A percentile compares a stretch with the other conserved stretches of the same genome.
Evolutionary conservation across 2,329 filamentous ascomycete species (phyloP).

Genomic region (Fusarium sp.): DNA sequence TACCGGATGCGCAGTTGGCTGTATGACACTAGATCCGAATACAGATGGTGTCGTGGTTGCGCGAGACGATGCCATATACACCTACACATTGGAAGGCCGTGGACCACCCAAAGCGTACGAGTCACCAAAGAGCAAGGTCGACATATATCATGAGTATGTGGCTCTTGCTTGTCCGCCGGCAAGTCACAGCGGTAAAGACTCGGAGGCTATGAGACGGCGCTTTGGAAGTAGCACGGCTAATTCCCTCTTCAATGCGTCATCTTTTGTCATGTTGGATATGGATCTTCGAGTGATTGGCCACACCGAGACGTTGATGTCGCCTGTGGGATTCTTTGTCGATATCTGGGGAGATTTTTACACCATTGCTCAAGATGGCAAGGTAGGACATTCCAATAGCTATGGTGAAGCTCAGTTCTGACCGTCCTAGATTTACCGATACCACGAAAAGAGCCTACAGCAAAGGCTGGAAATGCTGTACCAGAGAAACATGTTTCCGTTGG

Average conservation of each 20-base stretch:
- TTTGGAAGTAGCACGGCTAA: slow-evolving; percentile 79
- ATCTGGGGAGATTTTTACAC: slow-evolving; percentile 94
- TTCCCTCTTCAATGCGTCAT: slow-evolving; percentile 86
- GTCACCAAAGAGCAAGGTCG: slow-evolving; percentile 85
- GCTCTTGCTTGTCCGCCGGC: slow-evolving; percentile 84
- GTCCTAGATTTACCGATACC: slow-evolving; percentile 81
- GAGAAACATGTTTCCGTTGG: slow-evolving; percentile 89
- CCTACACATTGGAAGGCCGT: slow-evolving; percentile 86
- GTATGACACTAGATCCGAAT: slow-evolving; percentile 87
- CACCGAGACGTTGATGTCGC: slow-evolving; percentile 84
- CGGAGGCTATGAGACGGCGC: slow-evolving; percentile 73
- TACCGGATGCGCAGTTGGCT: slow-evolving; percentile 89
- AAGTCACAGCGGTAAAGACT: slow-evolving; percentile 63
- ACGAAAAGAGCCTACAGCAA: slow-evolving; percentile 90
- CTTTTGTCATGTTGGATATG: slow-evolving; percentile 91
- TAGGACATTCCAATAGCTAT: slow-evolving; percentile 51
- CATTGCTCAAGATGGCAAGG: slow-evolving; percentile 92
- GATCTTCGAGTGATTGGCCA: slow-evolving; percentile 91
- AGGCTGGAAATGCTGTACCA: slow-evolving; percentile 95
- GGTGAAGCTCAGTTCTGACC: slow-evolving; percentile 23
- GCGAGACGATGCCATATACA: slow-evolving; percentile 94
- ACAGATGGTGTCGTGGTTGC: slow-evolving; percentile 92
- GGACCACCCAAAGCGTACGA: slow-evolving; percentile 93
- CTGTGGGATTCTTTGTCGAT: slow-evolving; percentile 82
- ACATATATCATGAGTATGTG: slow-evolving; percentile 86